Evolutionary conservation across 768 basidiomycete species (phyloP).

Genomic region (Wakefieldia striispora): DNA sequence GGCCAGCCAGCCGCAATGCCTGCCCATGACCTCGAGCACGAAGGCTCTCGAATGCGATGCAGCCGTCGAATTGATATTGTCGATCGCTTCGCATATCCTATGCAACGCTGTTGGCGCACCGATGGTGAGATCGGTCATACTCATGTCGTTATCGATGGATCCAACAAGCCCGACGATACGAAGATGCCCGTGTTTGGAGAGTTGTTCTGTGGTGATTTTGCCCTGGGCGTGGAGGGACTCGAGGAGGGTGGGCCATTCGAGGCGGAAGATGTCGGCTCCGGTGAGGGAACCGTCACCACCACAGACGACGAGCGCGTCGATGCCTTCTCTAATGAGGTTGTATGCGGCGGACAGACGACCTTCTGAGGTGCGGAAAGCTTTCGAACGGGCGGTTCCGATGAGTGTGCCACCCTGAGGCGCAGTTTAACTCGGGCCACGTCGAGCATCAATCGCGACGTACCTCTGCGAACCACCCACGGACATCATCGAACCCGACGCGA

Average conservation of each 20-base stretch:
- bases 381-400: slow-evolving; percentile 90
- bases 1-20: slow-evolving; percentile 99
- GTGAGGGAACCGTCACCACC: slow-evolving; percentile 97
- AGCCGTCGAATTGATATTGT: slow-evolving; percentile 97
- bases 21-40: slow-evolving; percentile 99
- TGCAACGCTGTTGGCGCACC: slow-evolving; percentile 95
- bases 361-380: slow-evolving; percentile 79
- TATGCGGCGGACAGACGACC: slow-evolving; percentile 86
- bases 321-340: slow-evolving; percentile 94
- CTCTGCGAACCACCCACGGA: slow-evolving; percentile 91
- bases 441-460: slow-evolving; percentile 38
- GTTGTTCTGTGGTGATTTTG: slow-evolving; percentile 76
- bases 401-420: slow-evolving; percentile 82
- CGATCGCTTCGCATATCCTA: slow-evolving; percentile 96
- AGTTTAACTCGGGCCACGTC: neutral
- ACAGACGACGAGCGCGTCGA: slow-evolving; percentile 95
- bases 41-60: slow-evolving; percentile 95
- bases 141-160: slow-evolving; percentile 99
- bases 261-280: slow-evolving; percentile 90
- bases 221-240: slow-evolving; percentile 63
- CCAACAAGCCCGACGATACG: slow-evolving; percentile 98
- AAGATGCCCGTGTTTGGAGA: slow-evolving; percentile 72
- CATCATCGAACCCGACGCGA: slow-evolving; percentile 97
- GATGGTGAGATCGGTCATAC: slow-evolving; percentile 95
- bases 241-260: slow-evolving; percentile 92